phyloP scores from a whole-genome alignment of 75 land plant genomes.

The Adiantum capillusveneris region DNA sequence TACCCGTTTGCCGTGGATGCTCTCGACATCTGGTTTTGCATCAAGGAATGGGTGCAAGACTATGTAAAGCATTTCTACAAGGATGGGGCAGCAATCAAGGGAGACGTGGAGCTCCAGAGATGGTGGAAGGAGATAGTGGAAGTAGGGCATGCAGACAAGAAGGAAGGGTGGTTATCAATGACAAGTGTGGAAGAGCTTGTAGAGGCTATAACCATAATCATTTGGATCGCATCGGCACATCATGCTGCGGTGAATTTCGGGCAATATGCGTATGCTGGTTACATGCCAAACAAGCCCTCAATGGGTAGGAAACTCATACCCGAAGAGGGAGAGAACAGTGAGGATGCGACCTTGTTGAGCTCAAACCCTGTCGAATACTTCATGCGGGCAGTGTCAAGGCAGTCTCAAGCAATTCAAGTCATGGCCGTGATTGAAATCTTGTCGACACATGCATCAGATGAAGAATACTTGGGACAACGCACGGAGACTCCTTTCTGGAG shows the following conservation, averaged over 20 bases:
- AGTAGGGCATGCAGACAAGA: conserved; percentile 34
- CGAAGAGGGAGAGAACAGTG: too few species aligned
- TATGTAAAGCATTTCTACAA: conserved; percentile 36
- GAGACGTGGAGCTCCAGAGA: conserved; percentile 44
- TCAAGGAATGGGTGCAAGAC: conserved; percentile 38
- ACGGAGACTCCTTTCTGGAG: too few species aligned
- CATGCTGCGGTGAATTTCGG: too few species aligned
- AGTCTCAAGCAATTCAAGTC: too few species aligned
- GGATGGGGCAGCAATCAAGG: conserved; percentile 24
- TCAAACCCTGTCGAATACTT: too few species aligned
- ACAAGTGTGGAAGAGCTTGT: conserved; percentile 27
- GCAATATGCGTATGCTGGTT: conserved; percentile 44
- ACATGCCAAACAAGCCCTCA: conserved; percentile 36
- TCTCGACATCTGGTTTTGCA: too few species aligned
- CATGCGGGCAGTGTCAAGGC: too few species aligned
- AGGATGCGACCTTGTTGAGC: too few species aligned
- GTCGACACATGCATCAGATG: too few species aligned
- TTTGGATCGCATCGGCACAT: conserved; percentile 43
- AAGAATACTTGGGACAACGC: too few species aligned
- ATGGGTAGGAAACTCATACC: conserved; percentile 24
- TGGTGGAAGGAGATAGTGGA: conserved; percentile 47
- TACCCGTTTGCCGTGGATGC: too few species aligned
- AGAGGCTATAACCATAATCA: conserved; percentile 36
- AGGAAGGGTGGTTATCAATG: conserved; percentile 23
- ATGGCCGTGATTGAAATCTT: too few species aligned